These are phyloP conservation scores for Spergularia azorica DNA, from an alignment of 179 eudicot genomes.

Conservation along the genomic window DNA sequence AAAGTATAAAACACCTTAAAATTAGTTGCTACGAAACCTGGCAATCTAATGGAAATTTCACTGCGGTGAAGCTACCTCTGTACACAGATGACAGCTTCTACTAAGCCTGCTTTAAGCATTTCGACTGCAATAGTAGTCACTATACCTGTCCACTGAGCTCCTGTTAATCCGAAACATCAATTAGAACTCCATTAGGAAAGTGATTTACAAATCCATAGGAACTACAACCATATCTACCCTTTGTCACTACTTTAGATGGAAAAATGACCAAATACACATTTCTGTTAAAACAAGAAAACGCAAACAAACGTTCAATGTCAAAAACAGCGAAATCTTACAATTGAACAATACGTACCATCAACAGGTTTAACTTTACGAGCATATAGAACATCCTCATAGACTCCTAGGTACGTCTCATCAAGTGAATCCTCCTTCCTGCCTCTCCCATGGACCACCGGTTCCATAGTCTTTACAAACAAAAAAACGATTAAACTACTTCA, in stretches of 20 bases:
- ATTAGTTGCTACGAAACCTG: constrained; percentile 7
- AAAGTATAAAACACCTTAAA: constrained; percentile 21
- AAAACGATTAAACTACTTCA: not conserved
- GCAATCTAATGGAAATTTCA: not conserved
- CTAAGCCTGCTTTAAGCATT: constrained; percentile 89
- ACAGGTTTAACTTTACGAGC: constrained; percentile 89
- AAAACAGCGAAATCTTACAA: no score
- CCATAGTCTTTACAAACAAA: constrained; percentile 50
- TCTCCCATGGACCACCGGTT: constrained; percentile 86
- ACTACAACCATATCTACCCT: not conserved
- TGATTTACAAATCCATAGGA: not conserved
- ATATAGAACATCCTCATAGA: constrained; percentile 74
- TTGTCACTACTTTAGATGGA: not conserved
- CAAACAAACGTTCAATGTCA: no score
- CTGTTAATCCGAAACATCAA: constrained; percentile 36
- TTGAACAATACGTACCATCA: constrained; percentile 65
- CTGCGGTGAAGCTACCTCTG: constrained; percentile 59
- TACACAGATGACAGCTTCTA: constrained; percentile 94
- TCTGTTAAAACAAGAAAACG: not conserved
- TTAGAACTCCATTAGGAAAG: constrained; percentile 4
- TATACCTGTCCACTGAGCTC: constrained; percentile 99
- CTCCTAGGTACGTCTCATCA: constrained; percentile 89
- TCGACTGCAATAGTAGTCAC: constrained; percentile 95
- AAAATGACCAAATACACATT: not conserved
- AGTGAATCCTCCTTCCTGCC: constrained; percentile 75